These are phyloP conservation scores for Kwoniella bestiolae DNA, from an alignment of 768 basidiomycete species.

Conservation along the genomic window DNA sequence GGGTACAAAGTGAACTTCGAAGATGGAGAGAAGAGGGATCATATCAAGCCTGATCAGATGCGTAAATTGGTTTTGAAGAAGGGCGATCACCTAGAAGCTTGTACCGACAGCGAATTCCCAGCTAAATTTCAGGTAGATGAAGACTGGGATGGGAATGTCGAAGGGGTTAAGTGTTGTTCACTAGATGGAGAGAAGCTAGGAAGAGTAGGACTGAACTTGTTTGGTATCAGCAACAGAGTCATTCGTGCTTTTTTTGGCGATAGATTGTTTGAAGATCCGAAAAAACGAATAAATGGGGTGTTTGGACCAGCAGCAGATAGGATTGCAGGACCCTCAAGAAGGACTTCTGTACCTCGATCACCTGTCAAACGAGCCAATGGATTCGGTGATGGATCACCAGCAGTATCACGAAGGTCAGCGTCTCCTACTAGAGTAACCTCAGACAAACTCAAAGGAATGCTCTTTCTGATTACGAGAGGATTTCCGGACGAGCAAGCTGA, in stretches of 20 bases:
- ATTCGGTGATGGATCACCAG: not conserved
- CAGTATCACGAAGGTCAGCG: not conserved
- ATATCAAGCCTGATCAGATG: conserved; percentile 18
- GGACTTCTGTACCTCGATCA: conserved; percentile 13
- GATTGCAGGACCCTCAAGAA: not conserved
- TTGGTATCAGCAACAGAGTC: conserved; percentile 8
- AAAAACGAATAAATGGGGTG: not conserved
- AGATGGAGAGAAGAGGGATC: conserved; percentile 19
- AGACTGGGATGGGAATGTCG: conserved; percentile 27
- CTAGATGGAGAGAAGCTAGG: not conserved
- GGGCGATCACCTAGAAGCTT: conserved; percentile 27
- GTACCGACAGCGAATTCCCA: conserved; percentile 2
- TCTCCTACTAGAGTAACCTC: conserved; percentile 7
- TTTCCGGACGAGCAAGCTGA: not conserved
- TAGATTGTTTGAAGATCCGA: conserved; percentile 9
- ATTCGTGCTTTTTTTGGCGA: conserved; percentile 12
- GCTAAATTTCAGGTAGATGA: conserved; percentile 16
- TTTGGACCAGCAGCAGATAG: not conserved
- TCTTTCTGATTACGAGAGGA: conserved; percentile 20
- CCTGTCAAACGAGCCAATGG: conserved; percentile 8
- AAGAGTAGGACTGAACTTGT: not conserved
- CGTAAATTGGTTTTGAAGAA: conserved; percentile 21
- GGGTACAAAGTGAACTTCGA: conserved; percentile 23
- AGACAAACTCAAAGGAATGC: conserved; percentile 2
- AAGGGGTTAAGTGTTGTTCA: conserved; percentile 3